Evolutionary conservation across 192 early-diverging fungal species (phyloP).

Genomic region (Coemansia sp.): DNA sequence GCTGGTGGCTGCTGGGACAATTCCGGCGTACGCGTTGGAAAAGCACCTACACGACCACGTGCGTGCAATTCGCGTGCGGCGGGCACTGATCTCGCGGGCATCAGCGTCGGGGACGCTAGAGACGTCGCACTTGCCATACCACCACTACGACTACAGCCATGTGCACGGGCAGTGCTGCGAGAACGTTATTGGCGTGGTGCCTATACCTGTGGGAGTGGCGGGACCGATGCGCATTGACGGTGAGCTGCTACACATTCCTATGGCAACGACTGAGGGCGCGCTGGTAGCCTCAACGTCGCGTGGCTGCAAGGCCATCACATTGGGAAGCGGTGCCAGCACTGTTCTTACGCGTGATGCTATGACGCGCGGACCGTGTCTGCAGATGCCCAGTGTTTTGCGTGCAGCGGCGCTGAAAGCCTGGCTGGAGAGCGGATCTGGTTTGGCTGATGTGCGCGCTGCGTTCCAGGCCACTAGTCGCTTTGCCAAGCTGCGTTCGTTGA

Average conservation of each 20-base stretch:
- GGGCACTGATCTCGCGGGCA: constrained; percentile 70
- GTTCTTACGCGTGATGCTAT: constrained; percentile 80
- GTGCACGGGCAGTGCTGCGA: constrained; percentile 93
- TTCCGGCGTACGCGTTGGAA: constrained; percentile 87
- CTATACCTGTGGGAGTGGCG: constrained; percentile 88
- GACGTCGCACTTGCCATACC: constrained; percentile 67
- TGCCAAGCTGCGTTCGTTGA: constrained; percentile 77
- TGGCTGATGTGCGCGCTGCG: constrained; percentile 62
- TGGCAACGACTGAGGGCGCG: constrained; percentile 94
- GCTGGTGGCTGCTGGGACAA: constrained; percentile 69
- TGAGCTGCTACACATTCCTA: constrained; percentile 79
- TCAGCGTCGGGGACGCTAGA: constrained; percentile 66
- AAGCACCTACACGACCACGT: constrained; percentile 73
- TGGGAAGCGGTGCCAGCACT: constrained; percentile 80
- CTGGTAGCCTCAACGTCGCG: constrained; percentile 87
- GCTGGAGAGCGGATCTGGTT: constrained; percentile 67
- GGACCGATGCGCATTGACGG: constrained; percentile 85
- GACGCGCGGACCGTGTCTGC: constrained; percentile 90
- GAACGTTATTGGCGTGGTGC: constrained; percentile 93
- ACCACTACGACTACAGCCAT: constrained; percentile 85
- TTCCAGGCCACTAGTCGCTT: constrained; percentile 91
- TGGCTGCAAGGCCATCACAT: constrained; percentile 92
- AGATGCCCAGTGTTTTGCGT: constrained; percentile 68
- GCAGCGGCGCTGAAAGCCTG: constrained; percentile 71
- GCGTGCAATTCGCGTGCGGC: constrained; percentile 82